These are phyloP conservation scores for Alternaria hordeiaustralica DNA, from an alignment of 2,329 filamentous ascomycete genomes.

Conservation along the genomic window DNA sequence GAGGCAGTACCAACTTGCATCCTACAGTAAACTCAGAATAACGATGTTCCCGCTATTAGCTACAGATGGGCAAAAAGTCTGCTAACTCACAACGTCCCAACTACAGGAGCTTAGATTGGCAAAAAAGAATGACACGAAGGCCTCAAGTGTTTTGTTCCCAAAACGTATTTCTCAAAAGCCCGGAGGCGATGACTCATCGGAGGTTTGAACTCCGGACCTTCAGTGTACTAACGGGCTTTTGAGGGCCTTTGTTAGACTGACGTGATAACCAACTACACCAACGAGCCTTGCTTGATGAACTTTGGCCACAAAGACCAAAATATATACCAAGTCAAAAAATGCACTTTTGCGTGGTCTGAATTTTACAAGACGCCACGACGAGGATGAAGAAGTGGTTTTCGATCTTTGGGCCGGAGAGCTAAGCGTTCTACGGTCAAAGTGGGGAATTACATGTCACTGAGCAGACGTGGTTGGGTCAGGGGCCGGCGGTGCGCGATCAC, in stretches of 20 bases:
- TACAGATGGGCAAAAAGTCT: not conserved
- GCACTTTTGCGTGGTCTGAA: not conserved
- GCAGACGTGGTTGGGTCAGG: not conserved
- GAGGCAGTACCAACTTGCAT: not conserved
- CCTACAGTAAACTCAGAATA: not conserved
- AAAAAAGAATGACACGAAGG: not conserved
- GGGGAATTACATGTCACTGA: not conserved
- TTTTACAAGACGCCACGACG: not conserved
- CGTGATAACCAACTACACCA: conserved; percentile 58
- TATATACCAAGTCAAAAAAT: conserved; percentile 45
- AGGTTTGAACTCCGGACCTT: conserved; percentile 27
- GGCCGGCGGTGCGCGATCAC: not conserved
- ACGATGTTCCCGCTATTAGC: not conserved
- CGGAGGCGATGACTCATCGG: conserved; percentile 12
- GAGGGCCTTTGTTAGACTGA: conserved; percentile 50
- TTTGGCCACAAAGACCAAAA: conserved; percentile 57
- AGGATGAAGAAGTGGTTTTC: not conserved
- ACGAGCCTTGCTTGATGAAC: conserved; percentile 34
- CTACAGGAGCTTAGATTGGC: not conserved
- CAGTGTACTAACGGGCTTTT: conserved; percentile 8
- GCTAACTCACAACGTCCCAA: not conserved
- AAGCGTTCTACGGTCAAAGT: not conserved
- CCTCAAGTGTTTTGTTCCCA: too few species aligned
- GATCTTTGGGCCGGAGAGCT: not conserved
- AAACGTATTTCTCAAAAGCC: too few species aligned